Percentiles rank a stretch among this genome's conserved stretches.
These are phyloP conservation scores for Hyphopichia wangnamkhiaoensis DNA, from an alignment of 1,139 yeast genomes.

Conservation along the genomic window DNA sequence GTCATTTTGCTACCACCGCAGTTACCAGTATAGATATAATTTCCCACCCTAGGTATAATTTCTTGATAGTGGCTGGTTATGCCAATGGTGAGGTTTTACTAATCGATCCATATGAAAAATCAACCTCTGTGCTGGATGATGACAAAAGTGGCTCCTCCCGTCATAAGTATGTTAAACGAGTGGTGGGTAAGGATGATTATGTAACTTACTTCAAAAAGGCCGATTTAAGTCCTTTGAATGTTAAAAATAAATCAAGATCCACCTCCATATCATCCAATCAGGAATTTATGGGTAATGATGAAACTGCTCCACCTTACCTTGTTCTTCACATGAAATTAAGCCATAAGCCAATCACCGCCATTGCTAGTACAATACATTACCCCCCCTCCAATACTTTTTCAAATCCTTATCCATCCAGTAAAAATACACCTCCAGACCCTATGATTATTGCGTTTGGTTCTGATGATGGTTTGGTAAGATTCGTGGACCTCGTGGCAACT, in stretches of 20 bases:
- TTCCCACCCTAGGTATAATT: slow-evolving; percentile 30
- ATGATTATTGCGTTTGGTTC: slow-evolving; percentile 56
- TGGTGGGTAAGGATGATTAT: slow-evolving; percentile 35
- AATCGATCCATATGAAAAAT: slow-evolving; percentile 28
- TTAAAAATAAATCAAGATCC: slow-evolving; percentile 1
- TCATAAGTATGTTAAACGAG: slow-evolving; percentile 25
- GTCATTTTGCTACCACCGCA: slow-evolving; percentile 5
- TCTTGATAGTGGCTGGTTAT: slow-evolving; percentile 38
- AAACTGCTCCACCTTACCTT: slow-evolving; percentile 9
- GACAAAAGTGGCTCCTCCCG: slow-evolving; percentile 2
- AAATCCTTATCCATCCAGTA: no score
- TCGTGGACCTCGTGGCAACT: slow-evolving; percentile 50
- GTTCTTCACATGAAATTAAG: slow-evolving; percentile 66
- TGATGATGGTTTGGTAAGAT: slow-evolving; percentile 66
- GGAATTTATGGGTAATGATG: neutral
- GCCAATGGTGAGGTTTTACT: slow-evolving; percentile 45
- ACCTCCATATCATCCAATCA: neutral
- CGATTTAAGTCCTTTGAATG: slow-evolving; percentile 34
- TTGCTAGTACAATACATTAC: slow-evolving; percentile 26
- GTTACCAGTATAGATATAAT: slow-evolving; percentile 39
- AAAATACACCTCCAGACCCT: slow-evolving; percentile 42
- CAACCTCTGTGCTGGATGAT: slow-evolving; percentile 9
- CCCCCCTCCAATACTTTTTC: slow-evolving; percentile 3
- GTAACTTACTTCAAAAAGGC: slow-evolving; percentile 42
- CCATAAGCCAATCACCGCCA: slow-evolving; percentile 50